A percentile compares a stretch with the other conserved stretches of the same genome.
phyloP scores from a whole-genome alignment of 2,329 filamentous ascomycete species.

The Epichloe coenophiala region DNA sequence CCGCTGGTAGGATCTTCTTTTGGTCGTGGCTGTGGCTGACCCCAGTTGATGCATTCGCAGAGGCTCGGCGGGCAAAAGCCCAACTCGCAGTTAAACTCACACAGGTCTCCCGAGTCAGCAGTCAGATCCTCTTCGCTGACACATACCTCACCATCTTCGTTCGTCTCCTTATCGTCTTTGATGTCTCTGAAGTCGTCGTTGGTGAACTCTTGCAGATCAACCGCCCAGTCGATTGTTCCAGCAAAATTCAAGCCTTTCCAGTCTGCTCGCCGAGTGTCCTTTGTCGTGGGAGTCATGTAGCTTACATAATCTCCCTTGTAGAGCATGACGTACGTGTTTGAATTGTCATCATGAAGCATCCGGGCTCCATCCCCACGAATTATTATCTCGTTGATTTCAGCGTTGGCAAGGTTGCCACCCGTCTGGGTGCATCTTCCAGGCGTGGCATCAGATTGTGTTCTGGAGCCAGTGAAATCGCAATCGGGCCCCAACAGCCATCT shows the following conservation, averaged over 20 bases:
- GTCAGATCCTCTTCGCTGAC: no score
- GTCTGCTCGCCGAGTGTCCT: neutral
- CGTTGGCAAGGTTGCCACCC: constrained; percentile 14
- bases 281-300: neutral
- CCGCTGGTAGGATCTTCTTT: no score
- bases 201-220: constrained; percentile 2
- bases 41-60: no score
- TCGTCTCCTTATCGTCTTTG: no score
- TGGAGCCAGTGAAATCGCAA: constrained; percentile 11
- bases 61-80: no score
- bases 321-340: neutral
- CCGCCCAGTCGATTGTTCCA: constrained; percentile 2
- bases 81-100: no score
- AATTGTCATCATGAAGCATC: neutral
- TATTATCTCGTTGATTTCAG: constrained; percentile 11
- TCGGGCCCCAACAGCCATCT: constrained; percentile 9
- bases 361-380: neutral
- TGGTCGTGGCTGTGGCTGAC: no score
- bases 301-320: neutral
- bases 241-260: constrained; percentile 1
- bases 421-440: constrained; percentile 14
- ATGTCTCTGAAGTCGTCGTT: no score
- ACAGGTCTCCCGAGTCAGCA: no score
- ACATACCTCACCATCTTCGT: no score
- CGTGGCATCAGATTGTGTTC: constrained; percentile 7